Conservation (phyloP, 2,329 filamentous ascomycete genomes). For the Parastagonospora nodorum region DNA sequence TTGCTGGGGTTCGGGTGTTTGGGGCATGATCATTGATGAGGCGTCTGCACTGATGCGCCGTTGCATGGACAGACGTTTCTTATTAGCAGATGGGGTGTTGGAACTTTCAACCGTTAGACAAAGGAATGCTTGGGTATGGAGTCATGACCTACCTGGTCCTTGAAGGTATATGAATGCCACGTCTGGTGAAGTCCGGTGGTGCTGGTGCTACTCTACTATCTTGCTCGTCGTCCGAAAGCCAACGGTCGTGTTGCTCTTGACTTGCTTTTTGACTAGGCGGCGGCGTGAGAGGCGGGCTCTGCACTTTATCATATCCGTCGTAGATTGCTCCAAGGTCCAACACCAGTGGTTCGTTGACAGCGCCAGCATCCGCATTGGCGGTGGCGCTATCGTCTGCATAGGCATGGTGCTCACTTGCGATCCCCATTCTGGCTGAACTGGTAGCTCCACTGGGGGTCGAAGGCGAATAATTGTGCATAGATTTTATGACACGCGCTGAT, state of each 20-base stretch:
- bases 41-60: slow-evolving; percentile 22
- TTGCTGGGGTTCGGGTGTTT: slow-evolving; percentile 20
- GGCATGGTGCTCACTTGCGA: slow-evolving; percentile 20
- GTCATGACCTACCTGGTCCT: slow-evolving; percentile 38
- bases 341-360: slow-evolving; percentile 37
- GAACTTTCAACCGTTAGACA: slow-evolving; percentile 27
- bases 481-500: slow-evolving; percentile 37
- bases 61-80: slow-evolving; percentile 23
- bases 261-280: slow-evolving; percentile 11
- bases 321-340: slow-evolving; percentile 36
- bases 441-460: slow-evolving; percentile 26
- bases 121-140: background rate
- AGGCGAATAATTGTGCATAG: slow-evolving; percentile 24
- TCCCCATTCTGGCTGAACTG: slow-evolving; percentile 32
- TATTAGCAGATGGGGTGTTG: slow-evolving; percentile 23
- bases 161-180: slow-evolving; percentile 44
- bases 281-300: slow-evolving; percentile 23
- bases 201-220: slow-evolving; percentile 31
- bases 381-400: slow-evolving; percentile 36
- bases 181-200: slow-evolving; percentile 42
- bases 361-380: slow-evolving; percentile 23
- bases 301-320: slow-evolving; percentile 23
- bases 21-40: slow-evolving; percentile 15
- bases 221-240: slow-evolving; percentile 30
- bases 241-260: slow-evolving; percentile 18